These are phyloP conservation scores for Luffa acutangula DNA, from an alignment of 306 rosid species.

Conservation along the genomic window DNA sequence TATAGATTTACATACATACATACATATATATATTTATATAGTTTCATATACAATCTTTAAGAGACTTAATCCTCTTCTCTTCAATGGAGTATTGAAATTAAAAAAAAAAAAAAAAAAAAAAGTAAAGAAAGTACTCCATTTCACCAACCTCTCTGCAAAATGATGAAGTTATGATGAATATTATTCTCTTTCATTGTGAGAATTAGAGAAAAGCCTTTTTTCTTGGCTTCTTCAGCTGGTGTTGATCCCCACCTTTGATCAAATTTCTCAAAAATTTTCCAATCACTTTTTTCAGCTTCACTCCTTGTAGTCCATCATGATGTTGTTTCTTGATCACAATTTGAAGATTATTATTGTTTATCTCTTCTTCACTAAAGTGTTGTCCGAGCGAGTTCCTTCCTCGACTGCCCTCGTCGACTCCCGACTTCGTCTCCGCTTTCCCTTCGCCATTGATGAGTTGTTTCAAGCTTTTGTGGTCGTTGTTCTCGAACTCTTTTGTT, in stretches of 20 bases:
- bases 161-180: neutral
- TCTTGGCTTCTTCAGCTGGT: conserved; percentile 29
- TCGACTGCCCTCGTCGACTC: neutral
- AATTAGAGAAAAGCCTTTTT: conserved; percentile 33
- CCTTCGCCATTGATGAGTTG: conserved; percentile 45
- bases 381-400: conserved; percentile 53
- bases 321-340: conserved; percentile 43
- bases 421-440: neutral
- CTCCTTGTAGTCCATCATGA: conserved; percentile 32
- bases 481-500: neutral
- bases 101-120: neutral
- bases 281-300: conserved; percentile 64
- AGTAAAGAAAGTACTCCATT: neutral
- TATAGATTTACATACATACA: neutral
- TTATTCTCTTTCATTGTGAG: neutral
- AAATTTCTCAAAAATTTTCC: conserved; percentile 51
- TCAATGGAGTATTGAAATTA: neutral
- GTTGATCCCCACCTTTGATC: conserved; percentile 46
- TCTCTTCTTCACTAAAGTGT: conserved; percentile 58
- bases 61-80: neutral
- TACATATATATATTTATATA: neutral
- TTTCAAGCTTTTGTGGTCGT: conserved; percentile 58
- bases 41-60: neutral
- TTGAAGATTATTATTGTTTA: conserved; percentile 32
- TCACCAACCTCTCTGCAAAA: conserved; percentile 4